Percentiles rank a stretch among this genome's conserved stretches.
Conservation (phyloP, 2,329 filamentous ascomycete species). For the Aspergillus fischeri region DNA sequence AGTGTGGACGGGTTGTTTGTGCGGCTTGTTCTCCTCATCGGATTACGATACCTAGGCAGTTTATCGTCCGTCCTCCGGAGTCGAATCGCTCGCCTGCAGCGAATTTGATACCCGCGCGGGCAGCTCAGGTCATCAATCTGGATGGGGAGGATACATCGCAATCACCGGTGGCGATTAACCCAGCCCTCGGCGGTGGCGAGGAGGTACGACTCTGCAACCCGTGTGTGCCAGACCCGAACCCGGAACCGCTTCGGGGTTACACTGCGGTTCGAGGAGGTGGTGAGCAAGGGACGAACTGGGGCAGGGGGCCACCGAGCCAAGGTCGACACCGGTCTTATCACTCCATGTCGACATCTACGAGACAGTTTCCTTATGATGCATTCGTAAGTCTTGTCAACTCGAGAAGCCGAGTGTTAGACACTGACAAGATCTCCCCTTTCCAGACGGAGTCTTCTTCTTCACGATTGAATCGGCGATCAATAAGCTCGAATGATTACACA, state of each 20-base stretch:
- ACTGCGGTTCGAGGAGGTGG: constrained; percentile 18
- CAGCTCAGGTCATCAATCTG: constrained; percentile 45
- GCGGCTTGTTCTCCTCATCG: constrained; percentile 85
- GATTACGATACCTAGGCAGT: constrained; percentile 90
- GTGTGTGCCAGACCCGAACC: constrained; percentile 67
- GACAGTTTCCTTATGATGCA: constrained; percentile 5
- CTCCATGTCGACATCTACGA: constrained; percentile 18
- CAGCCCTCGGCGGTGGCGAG: constrained; percentile 59
- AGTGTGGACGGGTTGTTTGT: constrained; percentile 92
- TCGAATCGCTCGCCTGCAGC: constrained; percentile 37
- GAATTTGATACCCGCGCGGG: constrained; percentile 40
- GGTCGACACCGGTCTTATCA: constrained; percentile 24
- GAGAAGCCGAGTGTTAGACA: background rate
- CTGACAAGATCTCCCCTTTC: background rate
- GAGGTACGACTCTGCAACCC: constrained; percentile 69
- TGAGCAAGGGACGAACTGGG: constrained; percentile 10
- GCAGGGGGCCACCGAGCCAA: constrained; percentile 12
- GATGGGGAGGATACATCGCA: constrained; percentile 37
- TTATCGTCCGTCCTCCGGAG: constrained; percentile 76
- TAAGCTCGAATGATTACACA: constrained; percentile 22
- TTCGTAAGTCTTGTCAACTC: constrained; percentile 10
- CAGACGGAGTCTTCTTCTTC: constrained; percentile 12
- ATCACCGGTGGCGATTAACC: constrained; percentile 35
- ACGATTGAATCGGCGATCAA: constrained; percentile 22
- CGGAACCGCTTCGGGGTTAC: constrained; percentile 48